Percentiles rank a stretch among this genome's conserved stretches.
Conservation (phyloP, 2,329 filamentous ascomycete species). For the Calonectria ilicicola region DNA sequence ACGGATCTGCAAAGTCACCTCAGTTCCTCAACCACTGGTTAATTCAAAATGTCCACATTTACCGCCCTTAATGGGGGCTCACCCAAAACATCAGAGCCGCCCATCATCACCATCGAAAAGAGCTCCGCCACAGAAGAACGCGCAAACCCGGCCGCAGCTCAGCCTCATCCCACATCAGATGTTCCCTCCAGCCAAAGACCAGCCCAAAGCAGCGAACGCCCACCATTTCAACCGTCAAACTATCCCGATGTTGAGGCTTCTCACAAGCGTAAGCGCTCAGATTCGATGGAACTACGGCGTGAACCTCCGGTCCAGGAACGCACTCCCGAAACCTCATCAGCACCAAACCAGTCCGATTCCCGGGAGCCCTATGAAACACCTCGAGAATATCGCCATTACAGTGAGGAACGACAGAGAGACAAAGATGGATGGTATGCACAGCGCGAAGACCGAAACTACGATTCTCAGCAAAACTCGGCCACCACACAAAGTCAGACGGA, state of each 20-base stretch:
- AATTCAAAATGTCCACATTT: conserved; percentile 60
- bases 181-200: conserved; percentile 52
- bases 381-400: conserved; percentile 59
- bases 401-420: conserved; percentile 58
- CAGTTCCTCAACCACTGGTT: neutral
- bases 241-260: conserved; percentile 61
- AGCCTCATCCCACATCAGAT: conserved; percentile 42
- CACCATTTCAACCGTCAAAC: conserved; percentile 52
- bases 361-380: conserved; percentile 58
- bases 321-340: conserved; percentile 48
- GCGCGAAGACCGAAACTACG: conserved; percentile 61
- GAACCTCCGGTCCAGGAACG: conserved; percentile 49
- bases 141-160: conserved; percentile 39
- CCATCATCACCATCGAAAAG: conserved; percentile 46
- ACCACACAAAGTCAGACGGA: conserved; percentile 62
- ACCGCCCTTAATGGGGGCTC: conserved; percentile 65
- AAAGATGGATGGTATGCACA: conserved; percentile 63
- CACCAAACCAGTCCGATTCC: conserved; percentile 49
- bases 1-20: conserved; percentile 6
- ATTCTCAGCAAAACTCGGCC: conserved; percentile 60
- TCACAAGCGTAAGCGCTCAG: conserved; percentile 78
- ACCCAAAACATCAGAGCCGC: conserved; percentile 55
- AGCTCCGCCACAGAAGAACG: conserved; percentile 50
- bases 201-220: conserved; percentile 54
- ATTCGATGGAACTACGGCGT: conserved; percentile 65